A percentile compares a stretch with the other conserved stretches of the same genome.
Evolutionary conservation across 2,329 filamentous ascomycete species (phyloP).

Genomic region (Trichoderma harzianum): DNA sequence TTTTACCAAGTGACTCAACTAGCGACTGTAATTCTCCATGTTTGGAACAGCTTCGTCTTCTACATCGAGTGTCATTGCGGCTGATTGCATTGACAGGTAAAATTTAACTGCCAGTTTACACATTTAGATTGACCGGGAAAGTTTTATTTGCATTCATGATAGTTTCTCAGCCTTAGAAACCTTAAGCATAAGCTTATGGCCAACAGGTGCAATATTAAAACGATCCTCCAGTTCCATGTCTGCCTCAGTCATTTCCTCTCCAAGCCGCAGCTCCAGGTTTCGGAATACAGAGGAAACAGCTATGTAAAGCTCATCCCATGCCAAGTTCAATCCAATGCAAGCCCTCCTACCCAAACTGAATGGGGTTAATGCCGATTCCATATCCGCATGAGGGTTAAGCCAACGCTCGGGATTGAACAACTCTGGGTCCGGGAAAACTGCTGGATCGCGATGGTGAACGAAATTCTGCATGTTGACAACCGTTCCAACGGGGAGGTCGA

Average conservation of each 20-base stretch:
- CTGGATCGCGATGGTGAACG: neutral
- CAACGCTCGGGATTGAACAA: neutral
- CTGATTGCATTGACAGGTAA: neutral
- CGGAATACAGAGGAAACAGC: neutral
- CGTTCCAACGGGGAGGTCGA: neutral
- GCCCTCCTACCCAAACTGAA: neutral
- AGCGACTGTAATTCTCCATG: neutral
- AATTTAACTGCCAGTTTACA: neutral
- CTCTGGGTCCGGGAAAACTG: neutral
- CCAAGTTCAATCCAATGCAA: neutral
- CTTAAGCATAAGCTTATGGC: neutral
- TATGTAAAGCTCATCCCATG: neutral
- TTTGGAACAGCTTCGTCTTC: neutral
- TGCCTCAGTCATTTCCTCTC: slow-evolving; percentile 3
- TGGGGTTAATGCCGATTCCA: neutral
- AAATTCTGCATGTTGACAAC: neutral
- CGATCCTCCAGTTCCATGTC: neutral
- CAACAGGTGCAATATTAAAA: neutral
- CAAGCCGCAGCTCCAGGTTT: neutral
- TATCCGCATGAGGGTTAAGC: neutral
- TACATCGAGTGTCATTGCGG: neutral
- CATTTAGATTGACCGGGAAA: neutral
- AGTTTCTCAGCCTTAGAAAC: neutral
- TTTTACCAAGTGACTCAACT: neutral
- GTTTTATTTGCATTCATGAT: neutral